phyloP scores from a whole-genome alignment of 306 rosid species.

The Acacia confusa region DNA sequence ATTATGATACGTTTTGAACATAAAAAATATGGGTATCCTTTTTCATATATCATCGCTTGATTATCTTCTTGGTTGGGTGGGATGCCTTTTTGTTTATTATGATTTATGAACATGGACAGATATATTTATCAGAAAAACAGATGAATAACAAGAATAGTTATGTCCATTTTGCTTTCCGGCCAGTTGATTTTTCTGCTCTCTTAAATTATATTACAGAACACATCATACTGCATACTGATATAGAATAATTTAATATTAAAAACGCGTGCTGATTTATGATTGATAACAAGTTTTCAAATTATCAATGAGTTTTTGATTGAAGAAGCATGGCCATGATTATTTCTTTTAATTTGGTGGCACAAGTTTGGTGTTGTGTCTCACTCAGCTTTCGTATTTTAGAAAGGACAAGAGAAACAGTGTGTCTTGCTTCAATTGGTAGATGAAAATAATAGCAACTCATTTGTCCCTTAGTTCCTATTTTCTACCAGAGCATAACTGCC shows the following conservation, averaged over 20 bases:
- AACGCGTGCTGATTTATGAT: background rate
- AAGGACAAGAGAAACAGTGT: slow-evolving; percentile 1
- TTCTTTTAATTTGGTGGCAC: background rate
- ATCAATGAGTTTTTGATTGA: slow-evolving; percentile 25
- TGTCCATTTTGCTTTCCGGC: background rate
- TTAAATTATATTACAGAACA: background rate
- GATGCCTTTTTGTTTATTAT: slow-evolving; percentile 32
- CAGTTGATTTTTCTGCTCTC: background rate
- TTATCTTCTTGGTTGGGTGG: slow-evolving; percentile 26
- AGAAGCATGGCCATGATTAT: background rate
- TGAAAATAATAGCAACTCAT: background rate
- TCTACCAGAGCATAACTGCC: background rate
- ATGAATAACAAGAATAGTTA: background rate
- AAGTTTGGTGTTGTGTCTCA: background rate
- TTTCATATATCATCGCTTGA: slow-evolving; percentile 1
- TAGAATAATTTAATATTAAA: background rate
- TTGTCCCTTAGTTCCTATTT: background rate
- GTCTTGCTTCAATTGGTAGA: slow-evolving; percentile 32
- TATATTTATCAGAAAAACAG: background rate
- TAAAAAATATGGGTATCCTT: slow-evolving; percentile 13
- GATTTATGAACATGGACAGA: background rate
- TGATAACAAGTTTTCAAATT: background rate
- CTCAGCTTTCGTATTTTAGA: slow-evolving; percentile 14
- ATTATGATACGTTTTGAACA: background rate
- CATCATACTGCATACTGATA: background rate